phyloP scores from a whole-genome alignment of 192 early-diverging fungal species.

The Funneliformis geosporum region DNA sequence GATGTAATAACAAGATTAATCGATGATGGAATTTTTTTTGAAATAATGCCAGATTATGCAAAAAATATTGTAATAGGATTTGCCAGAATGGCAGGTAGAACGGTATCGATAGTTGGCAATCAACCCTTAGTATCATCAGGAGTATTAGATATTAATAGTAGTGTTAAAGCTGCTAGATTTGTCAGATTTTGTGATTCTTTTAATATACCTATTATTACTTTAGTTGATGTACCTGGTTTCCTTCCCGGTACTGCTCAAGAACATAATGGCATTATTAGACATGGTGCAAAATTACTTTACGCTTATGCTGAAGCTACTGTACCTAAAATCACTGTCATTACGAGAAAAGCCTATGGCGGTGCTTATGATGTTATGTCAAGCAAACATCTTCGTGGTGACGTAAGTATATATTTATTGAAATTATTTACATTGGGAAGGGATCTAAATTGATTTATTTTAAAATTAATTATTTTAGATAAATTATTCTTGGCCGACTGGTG shows the following conservation, averaged over 20 bases:
- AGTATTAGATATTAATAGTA: conserved; percentile 92
- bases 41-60: conserved; percentile 90
- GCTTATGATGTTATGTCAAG: conserved; percentile 98
- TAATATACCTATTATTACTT: conserved; percentile 89
- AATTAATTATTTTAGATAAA: conserved; percentile 46
- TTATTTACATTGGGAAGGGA: not conserved
- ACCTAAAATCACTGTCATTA: conserved; percentile 94
- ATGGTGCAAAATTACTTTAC: conserved; percentile 95
- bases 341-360: conserved; percentile 95
- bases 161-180: conserved; percentile 93
- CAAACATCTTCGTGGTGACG: conserved; percentile 92
- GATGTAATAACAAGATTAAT: conserved; percentile 79
- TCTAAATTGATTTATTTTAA: not conserved
- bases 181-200: conserved; percentile 97
- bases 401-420: not conserved
- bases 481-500: conserved; percentile 94
- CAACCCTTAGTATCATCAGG: conserved; percentile 95
- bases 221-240: conserved; percentile 98
- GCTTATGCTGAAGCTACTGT: conserved; percentile 97
- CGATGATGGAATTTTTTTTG: conserved; percentile 86
- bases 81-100: conserved; percentile 79
- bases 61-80: conserved; percentile 93
- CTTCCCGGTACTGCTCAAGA: conserved; percentile 93
- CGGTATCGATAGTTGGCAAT: conserved; percentile 90
- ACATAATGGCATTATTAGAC: conserved; percentile 92